These are phyloP conservation scores for Diplodia mutila DNA, from an alignment of 2,329 filamentous ascomycete species.

Conservation along the genomic window DNA sequence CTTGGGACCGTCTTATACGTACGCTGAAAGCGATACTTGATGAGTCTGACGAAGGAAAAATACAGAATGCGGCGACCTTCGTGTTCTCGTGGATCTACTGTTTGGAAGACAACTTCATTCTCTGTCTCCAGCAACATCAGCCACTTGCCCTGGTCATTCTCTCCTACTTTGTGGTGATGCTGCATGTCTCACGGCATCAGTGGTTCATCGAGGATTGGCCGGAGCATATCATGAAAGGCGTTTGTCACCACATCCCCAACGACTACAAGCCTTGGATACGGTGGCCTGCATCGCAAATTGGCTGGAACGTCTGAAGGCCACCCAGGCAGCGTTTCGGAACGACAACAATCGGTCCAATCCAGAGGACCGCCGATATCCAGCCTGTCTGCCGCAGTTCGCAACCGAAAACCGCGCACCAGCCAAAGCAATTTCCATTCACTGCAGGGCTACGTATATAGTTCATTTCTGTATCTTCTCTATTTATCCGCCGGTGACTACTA, in stretches of 20 bases:
- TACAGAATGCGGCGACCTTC: background rate
- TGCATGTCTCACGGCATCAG: background rate
- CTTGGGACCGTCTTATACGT: background rate
- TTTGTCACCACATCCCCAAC: background rate
- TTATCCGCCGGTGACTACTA: too few relatives aligned
- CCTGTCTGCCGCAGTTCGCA: too few relatives aligned
- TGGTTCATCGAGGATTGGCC: slow-evolving; percentile 26
- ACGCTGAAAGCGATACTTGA: background rate
- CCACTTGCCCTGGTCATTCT: slow-evolving; percentile 20
- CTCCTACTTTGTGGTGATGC: background rate
- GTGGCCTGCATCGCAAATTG: slow-evolving; percentile 24
- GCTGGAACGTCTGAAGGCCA: background rate
- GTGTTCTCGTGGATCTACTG: slow-evolving; percentile 19
- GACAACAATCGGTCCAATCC: too few relatives aligned
- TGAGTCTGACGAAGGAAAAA: background rate
- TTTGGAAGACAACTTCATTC: slow-evolving; percentile 11
- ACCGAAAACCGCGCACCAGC: too few relatives aligned
- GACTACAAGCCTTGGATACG: slow-evolving; percentile 25
- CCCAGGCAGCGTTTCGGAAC: background rate
- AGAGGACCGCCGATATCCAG: too few relatives aligned
- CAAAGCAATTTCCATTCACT: too few relatives aligned
- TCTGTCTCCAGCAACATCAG: slow-evolving; percentile 20
- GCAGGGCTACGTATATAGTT: too few relatives aligned
- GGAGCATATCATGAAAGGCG: slow-evolving; percentile 24
- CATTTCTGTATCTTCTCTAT: too few relatives aligned